Evolutionary conservation across 306 rosid genomes (phyloP), one percentile per base, ranked within the genome.

Genomic region (Begonia fuchsioides): DNA sequence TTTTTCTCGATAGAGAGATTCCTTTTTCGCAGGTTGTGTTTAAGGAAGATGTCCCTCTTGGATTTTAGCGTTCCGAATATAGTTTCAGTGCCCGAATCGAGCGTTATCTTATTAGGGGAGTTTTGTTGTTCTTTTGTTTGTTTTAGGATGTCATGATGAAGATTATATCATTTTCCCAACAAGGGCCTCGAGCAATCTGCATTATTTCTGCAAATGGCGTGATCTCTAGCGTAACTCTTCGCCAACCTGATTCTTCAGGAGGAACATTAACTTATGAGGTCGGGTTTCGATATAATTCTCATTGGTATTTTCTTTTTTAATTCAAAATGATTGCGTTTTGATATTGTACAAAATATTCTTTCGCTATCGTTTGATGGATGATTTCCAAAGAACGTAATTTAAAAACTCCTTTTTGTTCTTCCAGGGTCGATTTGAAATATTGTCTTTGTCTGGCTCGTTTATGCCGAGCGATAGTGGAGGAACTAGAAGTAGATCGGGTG

Each of bases 151-250:
- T 88, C 53, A 83, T 84, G 18, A 88, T 83, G 96, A 88, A 88
- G 81, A 68, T 88, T 43, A 88, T 88, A 76, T 88, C 96, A 32
- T 88, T 88, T 74, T 88, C 96, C 52, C 96, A 81, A 73, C 96
- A 88, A 80, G 96, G 95, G 48, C 93, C 95, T 20, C 83, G 82
- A 72, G 77, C 93, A 32, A 72, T 88, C 46, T 88, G 96, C 72
- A 73, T 88, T 65, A 83, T 88, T 52, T 83, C 96, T 6, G 96
- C 96, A 2, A 83, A 74, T 67, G 96, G 96, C 52, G 81, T 83
- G 47, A 88, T 88, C 69, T 83, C 94, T 13, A 83, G 96, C 41
- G 95, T 81, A 49, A 88, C 93, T 14, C 88, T 88, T 59, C 93
- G 93, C 64, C 96, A 88, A 65, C 93, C 96, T n/a, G 88, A 88